Conservation (phyloP, 176 grass and related monocot genomes). For the Bromus sterilis region DNA sequence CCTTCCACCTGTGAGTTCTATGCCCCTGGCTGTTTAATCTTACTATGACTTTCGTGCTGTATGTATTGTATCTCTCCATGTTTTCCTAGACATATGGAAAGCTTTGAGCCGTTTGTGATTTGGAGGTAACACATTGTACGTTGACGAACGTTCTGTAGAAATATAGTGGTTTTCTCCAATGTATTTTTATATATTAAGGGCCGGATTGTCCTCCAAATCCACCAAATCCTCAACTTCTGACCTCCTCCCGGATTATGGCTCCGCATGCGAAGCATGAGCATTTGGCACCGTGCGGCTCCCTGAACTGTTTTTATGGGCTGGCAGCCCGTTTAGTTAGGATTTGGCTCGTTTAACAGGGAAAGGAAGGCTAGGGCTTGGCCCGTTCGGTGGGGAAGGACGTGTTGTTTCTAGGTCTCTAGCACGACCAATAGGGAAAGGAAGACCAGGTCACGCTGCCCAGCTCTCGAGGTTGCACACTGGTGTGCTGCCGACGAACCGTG, state of each 20-base stretch:
- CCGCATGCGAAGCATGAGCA: background rate
- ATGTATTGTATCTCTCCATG: slow-evolving; percentile 8
- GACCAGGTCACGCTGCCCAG: background rate
- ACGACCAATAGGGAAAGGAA: background rate
- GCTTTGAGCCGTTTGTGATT: background rate
- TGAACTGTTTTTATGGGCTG: background rate
- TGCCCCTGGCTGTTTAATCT: background rate
- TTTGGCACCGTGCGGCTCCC: background rate
- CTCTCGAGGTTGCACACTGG: background rate
- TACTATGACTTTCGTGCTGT: background rate
- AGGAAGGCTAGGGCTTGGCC: background rate
- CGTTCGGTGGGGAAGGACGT: background rate
- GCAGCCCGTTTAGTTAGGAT: background rate
- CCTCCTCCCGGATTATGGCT: background rate
- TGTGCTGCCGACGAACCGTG: background rate
- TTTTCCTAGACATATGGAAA: background rate
- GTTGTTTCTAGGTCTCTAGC: background rate
- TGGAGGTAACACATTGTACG: background rate
- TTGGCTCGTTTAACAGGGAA: background rate
- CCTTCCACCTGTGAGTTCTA: slow-evolving; percentile 84
- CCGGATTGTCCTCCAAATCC: background rate
- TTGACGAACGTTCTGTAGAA: background rate
- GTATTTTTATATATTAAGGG: background rate
- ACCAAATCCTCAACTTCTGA: background rate
- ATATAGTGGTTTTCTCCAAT: background rate